These are phyloP conservation scores for Kokia cookei DNA, from an alignment of 441 rosid genomes.

Conservation along the genomic window DNA sequence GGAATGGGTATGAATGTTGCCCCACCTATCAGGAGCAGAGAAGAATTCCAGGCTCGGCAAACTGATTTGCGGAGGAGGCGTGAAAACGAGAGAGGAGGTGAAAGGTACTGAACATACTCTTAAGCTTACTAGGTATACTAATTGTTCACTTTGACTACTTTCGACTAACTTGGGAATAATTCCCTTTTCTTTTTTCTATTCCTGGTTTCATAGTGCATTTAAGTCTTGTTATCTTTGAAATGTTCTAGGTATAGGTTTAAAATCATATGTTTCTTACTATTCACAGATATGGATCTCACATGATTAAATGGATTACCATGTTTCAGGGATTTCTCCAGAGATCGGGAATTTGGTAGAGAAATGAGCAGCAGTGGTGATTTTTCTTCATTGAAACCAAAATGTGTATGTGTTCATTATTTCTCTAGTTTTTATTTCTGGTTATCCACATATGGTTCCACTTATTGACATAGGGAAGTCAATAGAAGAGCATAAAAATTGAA, in stretches of 20 bases:
- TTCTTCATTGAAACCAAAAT: conserved; percentile 57
- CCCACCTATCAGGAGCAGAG: conserved; percentile 84
- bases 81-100: conserved; percentile 70
- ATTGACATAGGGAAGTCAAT: neutral
- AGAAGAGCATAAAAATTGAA: neutral
- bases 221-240: neutral
- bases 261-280: no score
- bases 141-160: neutral
- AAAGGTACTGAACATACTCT: conserved; percentile 43
- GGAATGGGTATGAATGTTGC: conserved; percentile 77
- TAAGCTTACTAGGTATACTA: neutral
- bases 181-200: neutral
- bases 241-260: neutral
- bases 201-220: neutral
- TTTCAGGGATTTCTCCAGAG: conserved; percentile 68
- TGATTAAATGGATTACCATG: neutral
- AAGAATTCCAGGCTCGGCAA: conserved; percentile 88
- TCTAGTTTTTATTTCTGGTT: conserved; percentile 4
- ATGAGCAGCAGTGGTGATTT: conserved; percentile 51
- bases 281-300: neutral
- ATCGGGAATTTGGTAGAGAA: conserved; percentile 68
- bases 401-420: conserved; percentile 49
- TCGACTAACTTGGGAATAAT: neutral
- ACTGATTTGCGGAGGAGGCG: conserved; percentile 78
- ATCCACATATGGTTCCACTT: neutral